Base-by-base conservation (phyloP, 1,284 basidiomycete species). In the Moniliophthora roreri region DNA sequence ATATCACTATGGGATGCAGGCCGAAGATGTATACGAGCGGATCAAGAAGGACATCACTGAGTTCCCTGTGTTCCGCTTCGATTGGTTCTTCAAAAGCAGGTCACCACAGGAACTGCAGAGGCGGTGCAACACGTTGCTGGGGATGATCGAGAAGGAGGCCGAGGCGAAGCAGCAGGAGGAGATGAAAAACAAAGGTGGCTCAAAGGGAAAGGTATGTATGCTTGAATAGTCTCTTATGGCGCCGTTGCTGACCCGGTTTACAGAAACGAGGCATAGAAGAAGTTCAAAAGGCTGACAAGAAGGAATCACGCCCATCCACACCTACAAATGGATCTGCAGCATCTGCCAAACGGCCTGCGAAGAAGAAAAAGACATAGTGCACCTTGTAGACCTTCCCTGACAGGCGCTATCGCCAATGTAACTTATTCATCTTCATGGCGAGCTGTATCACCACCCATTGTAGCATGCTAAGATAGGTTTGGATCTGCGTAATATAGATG, bases 81-180 rank as follows among this genome's bases (percentile, higher is more conserved):
- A 98, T 67, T 98, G 95, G 95, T 99, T 98, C 77, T 93, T 99
- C 80, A 98, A 98, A 78, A 93, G 89, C 58, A 78, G 97, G 50
- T 95, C 92, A 21, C 88, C 93, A 9, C 87, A 93, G 64, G 97
- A 99, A 75, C 75, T 99, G 56, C 86, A 89, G 61, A 77, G 96
- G 61, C 76, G 97, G 51, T 98, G 95, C 62, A 91, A 89, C 61
- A 98, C 96, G 6, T 69, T 99, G 37, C 66, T 98, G 37, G 80
- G 87, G 13, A 90, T 98, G 82, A 91, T 98, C 57, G 88, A 95
- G 74, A 97, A 97, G 77, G 95, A 96, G 69, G 84, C 85, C 0
- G 87, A 89, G 64, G 69, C 71, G 48, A 76, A 77, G 55, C 76
- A 79, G 56, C 80, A 82, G 44, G 87, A 89, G 62, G 89, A 89